phyloP scores from a whole-genome alignment of 345 rosid genomes.

The Aethionema arabicum region DNA sequence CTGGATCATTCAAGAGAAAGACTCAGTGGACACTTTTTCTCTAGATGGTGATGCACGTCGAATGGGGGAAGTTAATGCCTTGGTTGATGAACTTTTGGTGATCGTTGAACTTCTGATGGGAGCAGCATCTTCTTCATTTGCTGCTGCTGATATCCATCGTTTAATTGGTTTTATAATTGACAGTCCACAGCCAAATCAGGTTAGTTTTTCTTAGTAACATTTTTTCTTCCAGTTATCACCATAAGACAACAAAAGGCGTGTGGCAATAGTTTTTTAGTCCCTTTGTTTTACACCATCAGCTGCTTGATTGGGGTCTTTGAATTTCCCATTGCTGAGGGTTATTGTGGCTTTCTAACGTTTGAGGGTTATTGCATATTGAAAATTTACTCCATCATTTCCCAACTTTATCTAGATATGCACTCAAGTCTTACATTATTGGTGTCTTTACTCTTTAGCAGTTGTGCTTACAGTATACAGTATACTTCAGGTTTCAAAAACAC shows the following conservation, averaged over 20 bases:
- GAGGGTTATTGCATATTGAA: background rate
- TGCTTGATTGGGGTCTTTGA: background rate
- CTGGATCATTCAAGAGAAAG: conserved; percentile 85
- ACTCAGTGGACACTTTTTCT: conserved; percentile 61
- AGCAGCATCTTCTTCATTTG: conserved; percentile 69
- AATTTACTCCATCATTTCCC: background rate
- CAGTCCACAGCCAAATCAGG: conserved; percentile 98
- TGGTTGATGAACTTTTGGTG: conserved; percentile 97
- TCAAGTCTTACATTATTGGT: background rate
- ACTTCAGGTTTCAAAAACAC: background rate
- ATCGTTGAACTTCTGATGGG: conserved; percentile 90
- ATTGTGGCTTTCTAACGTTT: too few relatives aligned
- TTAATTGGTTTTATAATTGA: conserved; percentile 89
- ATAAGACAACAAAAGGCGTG: too few relatives aligned
- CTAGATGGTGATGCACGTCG: conserved; percentile 55
- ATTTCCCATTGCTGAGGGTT: background rate
- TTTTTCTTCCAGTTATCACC: too few relatives aligned
- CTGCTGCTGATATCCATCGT: conserved; percentile 63
- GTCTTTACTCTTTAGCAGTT: background rate
- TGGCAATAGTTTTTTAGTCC: background rate
- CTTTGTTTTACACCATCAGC: background rate
- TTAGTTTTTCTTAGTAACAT: conserved; percentile 17
- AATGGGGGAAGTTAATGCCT: conserved; percentile 88
- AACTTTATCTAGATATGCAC: background rate
- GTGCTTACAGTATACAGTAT: background rate